Evolutionary conservation across 306 rosid species (phyloP).

Genomic region (Trifolium repens): DNA sequence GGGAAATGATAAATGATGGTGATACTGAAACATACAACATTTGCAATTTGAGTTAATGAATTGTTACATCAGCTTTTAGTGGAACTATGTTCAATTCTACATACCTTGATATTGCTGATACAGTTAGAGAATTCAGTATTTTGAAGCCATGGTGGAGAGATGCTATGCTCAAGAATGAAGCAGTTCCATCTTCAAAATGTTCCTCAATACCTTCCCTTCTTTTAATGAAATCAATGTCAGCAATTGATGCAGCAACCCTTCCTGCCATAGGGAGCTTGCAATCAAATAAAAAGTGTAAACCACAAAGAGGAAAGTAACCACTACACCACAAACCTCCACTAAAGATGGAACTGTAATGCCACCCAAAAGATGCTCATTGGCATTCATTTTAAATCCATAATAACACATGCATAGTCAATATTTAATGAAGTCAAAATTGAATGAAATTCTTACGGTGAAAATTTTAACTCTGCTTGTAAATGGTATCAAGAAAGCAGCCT

Average conservation of each 20-base stretch:
- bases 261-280: conserved; percentile 52
- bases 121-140: conserved; percentile 70
- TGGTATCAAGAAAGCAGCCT: conserved; percentile 92
- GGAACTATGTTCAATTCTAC: conserved; percentile 29
- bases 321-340: conserved; percentile 83
- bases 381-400: no score
- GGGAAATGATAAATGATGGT: no score
- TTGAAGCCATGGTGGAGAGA: conserved; percentile 87
- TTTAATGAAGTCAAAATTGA: conserved; percentile 31
- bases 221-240: conserved; percentile 81
- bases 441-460: conserved; percentile 69
- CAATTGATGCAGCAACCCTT: conserved; percentile 87
- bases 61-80: neutral
- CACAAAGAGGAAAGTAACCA: conserved; percentile 35
- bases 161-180: conserved; percentile 83
- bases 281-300: conserved; percentile 29
- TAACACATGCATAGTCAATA: conserved; percentile 11
- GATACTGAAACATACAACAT: no score
- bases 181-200: conserved; percentile 92
- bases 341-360: no score
- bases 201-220: conserved; percentile 78
- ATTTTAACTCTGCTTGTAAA: conserved; percentile 99
- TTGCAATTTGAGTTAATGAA: no score
- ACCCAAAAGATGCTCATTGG: conserved; percentile 15
- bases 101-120: conserved; percentile 79